A percentile compares a stretch with the other conserved stretches of the same genome.
These are phyloP conservation scores for Amylostereum areolatum DNA, from an alignment of 1,284 basidiomycete genomes.

Conservation along the genomic window DNA sequence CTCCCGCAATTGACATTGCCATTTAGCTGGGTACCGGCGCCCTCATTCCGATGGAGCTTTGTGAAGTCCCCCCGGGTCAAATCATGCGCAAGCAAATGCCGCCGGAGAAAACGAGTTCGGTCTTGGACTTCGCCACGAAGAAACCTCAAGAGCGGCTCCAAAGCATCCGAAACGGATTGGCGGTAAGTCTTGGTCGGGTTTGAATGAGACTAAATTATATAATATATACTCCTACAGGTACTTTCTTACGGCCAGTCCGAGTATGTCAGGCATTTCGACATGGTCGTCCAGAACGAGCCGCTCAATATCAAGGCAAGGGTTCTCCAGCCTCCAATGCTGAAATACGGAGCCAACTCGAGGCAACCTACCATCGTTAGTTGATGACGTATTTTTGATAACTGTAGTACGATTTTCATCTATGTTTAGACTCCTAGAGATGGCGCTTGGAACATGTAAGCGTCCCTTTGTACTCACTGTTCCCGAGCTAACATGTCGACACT, in stretches of 20 bases:
- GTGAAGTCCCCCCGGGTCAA: slow-evolving; percentile 59
- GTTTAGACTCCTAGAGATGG: slow-evolving; percentile 53
- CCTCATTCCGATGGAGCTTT: slow-evolving; percentile 63
- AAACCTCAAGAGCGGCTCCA: slow-evolving; percentile 52
- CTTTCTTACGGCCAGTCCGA: slow-evolving; percentile 67
- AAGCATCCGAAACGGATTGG: slow-evolving; percentile 51
- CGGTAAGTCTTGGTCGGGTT: slow-evolving; percentile 8
- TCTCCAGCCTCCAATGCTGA: slow-evolving; percentile 52
- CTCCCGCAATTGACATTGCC: neutral
- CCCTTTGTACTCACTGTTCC: slow-evolving; percentile 3
- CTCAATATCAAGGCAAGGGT: slow-evolving; percentile 54
- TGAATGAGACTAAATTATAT: neutral
- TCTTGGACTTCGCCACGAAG: slow-evolving; percentile 69
- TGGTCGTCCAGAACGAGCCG: slow-evolving; percentile 47
- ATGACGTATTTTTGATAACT: neutral
- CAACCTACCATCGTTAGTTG: slow-evolving; percentile 47
- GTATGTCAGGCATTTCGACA: slow-evolving; percentile 65
- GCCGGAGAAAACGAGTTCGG: slow-evolving; percentile 55
- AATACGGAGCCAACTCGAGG: slow-evolving; percentile 48
- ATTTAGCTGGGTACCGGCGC: slow-evolving; percentile 59
- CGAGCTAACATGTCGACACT: slow-evolving; percentile 5
- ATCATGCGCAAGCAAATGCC: slow-evolving; percentile 72
- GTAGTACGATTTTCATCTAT: neutral
- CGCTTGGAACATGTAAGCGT: slow-evolving; percentile 60
- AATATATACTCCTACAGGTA: slow-evolving; percentile 33